Base-by-base conservation (phyloP, 345 rosid species). In the Jatropha curcas region DNA sequence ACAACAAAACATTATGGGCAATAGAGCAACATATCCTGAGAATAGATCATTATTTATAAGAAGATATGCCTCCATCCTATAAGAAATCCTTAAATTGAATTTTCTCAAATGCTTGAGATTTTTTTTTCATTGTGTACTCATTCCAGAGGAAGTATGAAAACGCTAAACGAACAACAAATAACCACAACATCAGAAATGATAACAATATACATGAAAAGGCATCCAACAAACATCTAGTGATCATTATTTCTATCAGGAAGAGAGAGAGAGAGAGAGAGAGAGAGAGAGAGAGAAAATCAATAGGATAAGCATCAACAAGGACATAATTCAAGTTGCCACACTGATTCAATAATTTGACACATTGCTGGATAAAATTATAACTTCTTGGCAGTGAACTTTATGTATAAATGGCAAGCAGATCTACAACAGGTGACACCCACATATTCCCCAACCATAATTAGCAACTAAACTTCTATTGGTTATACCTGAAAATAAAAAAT, bases 401-500 rank as follows among this genome's bases (percentile, higher is more conserved):
- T 30, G 25, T 28, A 22, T 20, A 0, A 17, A 48, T 60, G 28
- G 30, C 46, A 51, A 22, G n/a, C 34, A 52, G 19, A 28, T 56
- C 24, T 34, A 64, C 16, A 24, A 72, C 30, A 71, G 66, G 55
- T 10, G 25, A 48, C 33, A 45, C 34, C 0, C 4, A 16, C 28
- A 28, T 52, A 14, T 20, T 27, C 27, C 37, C 16, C 24, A 41
- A 37, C 14, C 58, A 14, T 25, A 60, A 39, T 31, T 22, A 27
- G 24, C 67, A 71, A 71, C 24, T 48, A 4, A 64, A 22, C 9
- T 46, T 9, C 41, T 3, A 34, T 51, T 48, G 19, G 58, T 60
- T 63, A 34, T 86, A 90, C 98, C 98, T 90, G 96, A 81, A 92
- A 92, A 83, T 61, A 77, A 75, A 92, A 88, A 74, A 75, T 68